phyloP scores from a whole-genome alignment of 192 early-diverging fungal species.

The Podochytrium sp. region DNA sequence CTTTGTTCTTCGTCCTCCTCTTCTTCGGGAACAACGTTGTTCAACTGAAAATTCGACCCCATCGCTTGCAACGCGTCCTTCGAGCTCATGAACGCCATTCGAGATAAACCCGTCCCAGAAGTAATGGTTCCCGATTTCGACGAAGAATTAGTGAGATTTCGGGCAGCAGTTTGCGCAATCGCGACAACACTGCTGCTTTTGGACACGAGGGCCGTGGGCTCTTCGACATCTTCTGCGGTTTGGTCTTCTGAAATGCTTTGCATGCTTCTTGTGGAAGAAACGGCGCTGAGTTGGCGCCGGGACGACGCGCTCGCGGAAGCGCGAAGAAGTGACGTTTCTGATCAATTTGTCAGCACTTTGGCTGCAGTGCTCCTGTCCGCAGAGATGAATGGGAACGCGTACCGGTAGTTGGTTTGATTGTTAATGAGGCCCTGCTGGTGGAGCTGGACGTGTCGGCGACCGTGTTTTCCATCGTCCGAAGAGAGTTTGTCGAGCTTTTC shows the following conservation, averaged over 20 bases:
- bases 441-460: no score
- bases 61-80: background rate
- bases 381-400: no score
- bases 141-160: background rate
- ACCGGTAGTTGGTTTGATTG: no score
- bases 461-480: no score
- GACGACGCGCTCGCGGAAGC: no score
- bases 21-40: slow-evolving; percentile 33
- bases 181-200: background rate
- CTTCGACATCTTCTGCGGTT: background rate
- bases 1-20: slow-evolving; percentile 21
- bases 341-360: no score
- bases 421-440: no score
- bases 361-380: no score
- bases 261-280: slow-evolving; percentile 8
- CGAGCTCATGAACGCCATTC: slow-evolving; percentile 24
- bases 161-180: background rate
- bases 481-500: no score
- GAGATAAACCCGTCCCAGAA: slow-evolving; percentile 1
- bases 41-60: slow-evolving; percentile 32
- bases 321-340: no score
- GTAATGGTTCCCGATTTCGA: background rate
- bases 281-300: background rate
- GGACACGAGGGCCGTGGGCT: background rate
- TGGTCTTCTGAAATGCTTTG: slow-evolving; percentile 6